Percentiles rank a stretch among this genome's conserved stretches.
phyloP scores from a whole-genome alignment of 805 yeast genomes.

The Candida maris region DNA sequence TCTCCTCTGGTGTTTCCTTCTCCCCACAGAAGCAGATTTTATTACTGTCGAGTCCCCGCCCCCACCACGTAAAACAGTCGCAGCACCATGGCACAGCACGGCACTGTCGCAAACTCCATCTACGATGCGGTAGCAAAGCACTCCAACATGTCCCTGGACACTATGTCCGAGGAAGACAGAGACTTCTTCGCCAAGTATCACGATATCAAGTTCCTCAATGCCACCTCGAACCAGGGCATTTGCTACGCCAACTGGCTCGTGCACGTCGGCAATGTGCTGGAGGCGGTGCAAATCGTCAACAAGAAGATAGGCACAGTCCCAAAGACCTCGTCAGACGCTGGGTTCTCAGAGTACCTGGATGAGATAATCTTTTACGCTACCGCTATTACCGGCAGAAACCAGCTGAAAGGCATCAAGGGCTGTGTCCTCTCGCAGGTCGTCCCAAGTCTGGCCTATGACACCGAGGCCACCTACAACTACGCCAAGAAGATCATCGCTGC shows the following conservation, averaged over 20 bases:
- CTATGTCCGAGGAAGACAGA: constrained; percentile 13
- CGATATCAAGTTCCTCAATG: constrained; percentile 13
- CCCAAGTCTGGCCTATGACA: constrained; percentile 23
- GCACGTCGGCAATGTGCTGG: constrained; percentile 13
- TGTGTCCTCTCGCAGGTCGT: constrained; percentile 23
- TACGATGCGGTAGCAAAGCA: constrained; percentile 11
- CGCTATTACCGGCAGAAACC: constrained; percentile 19
- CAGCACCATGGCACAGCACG: constrained; percentile 4
- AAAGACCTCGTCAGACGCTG: constrained; percentile 1
- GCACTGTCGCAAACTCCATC: constrained; percentile 6
- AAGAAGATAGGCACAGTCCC: constrained; percentile 4
- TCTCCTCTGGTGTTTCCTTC: too few species aligned
- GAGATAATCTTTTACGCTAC: constrained; percentile 15
- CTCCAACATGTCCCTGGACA: constrained; percentile 13
- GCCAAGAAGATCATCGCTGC: constrained; percentile 26
- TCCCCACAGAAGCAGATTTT: too few species aligned
- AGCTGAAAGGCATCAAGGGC: constrained; percentile 12
- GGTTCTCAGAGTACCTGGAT: constrained; percentile 8
- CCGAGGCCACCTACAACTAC: constrained; percentile 19
- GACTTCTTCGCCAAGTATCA: constrained; percentile 4
- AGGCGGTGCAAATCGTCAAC: constrained; percentile 12
- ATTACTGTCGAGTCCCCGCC: too few species aligned
- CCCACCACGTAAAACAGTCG: too few species aligned
- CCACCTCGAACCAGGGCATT: constrained; percentile 25
- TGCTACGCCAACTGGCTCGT: constrained; percentile 15